Evolutionary conservation across 805 yeast species (phyloP).

Genomic region (Myxozyma geophila): DNA sequence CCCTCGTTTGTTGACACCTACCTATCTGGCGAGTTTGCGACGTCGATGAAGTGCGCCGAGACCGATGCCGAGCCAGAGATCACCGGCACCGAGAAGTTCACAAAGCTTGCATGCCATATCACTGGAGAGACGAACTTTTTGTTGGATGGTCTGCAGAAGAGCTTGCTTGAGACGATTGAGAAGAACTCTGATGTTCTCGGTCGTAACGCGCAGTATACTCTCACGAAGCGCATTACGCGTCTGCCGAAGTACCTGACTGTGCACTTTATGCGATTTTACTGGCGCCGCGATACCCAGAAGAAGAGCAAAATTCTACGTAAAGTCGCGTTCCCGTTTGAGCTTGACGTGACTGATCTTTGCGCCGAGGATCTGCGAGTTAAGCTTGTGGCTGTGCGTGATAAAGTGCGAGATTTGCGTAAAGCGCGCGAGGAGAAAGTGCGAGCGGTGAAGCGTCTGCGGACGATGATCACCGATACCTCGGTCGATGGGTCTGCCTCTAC

Average conservation of each 20-base stretch:
- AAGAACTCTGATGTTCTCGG: conserved; percentile 74
- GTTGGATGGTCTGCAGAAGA: conserved; percentile 77
- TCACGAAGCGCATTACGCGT: conserved; percentile 63
- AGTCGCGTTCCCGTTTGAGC: conserved; percentile 91
- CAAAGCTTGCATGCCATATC: conserved; percentile 88
- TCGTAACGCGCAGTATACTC: conserved; percentile 70
- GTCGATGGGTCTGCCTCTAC: conserved; percentile 18
- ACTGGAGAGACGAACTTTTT: conserved; percentile 82
- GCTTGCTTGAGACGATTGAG: conserved; percentile 75
- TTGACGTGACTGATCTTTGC: conserved; percentile 84
- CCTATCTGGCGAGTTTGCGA: conserved; percentile 69
- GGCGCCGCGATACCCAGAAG: conserved; percentile 90
- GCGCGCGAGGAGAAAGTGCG: conserved; percentile 71
- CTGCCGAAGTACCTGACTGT: conserved; percentile 87
- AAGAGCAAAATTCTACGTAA: conserved; percentile 93
- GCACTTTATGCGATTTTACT: conserved; percentile 91
- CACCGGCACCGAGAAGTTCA: conserved; percentile 59
- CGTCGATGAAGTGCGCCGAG: conserved; percentile 64
- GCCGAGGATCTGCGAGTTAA: conserved; percentile 73
- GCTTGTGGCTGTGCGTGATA: conserved; percentile 75
- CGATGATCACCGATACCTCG: conserved; percentile 41
- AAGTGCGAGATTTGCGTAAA: conserved; percentile 74
- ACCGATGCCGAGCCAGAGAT: conserved; percentile 54
- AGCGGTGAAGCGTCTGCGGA: conserved; percentile 65
- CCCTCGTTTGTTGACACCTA: conserved; percentile 53